Percentiles rank a stretch among this genome's conserved stretches.
phyloP scores from a whole-genome alignment of 2,329 filamentous ascomycete species.

The Sarocladiaceae sp. region DNA sequence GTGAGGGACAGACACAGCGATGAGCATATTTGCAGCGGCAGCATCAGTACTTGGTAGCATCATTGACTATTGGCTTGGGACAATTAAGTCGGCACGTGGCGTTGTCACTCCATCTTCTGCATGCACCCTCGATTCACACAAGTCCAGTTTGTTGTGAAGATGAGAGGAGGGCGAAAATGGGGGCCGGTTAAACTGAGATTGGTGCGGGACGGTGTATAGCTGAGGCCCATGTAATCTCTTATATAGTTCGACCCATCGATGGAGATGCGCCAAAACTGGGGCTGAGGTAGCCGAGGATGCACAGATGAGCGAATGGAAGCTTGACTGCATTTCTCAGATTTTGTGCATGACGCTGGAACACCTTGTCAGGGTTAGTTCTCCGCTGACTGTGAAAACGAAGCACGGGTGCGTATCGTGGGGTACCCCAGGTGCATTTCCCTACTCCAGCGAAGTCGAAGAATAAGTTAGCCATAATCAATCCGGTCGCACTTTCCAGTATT shows the following conservation, averaged over 20 bases:
- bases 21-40: not conserved
- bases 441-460: no score
- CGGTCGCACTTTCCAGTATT: no score
- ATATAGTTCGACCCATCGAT: not conserved
- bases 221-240: slow-evolving; percentile 1
- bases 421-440: no score
- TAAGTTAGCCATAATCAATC: no score
- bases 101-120: not conserved
- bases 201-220: slow-evolving; percentile 4
- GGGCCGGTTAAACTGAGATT: not conserved
- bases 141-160: not conserved
- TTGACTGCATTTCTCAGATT: no score
- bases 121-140: not conserved
- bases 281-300: no score
- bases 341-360: no score
- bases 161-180: not conserved
- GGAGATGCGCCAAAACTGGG: no score
- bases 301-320: no score
- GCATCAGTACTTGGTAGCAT: not conserved
- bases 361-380: no score
- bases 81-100: not conserved
- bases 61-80: not conserved
- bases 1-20: not conserved
- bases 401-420: no score
- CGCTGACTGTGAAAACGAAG: no score